phyloP scores from a whole-genome alignment of 768 basidiomycete genomes.

The Boletus tomentosulus region DNA sequence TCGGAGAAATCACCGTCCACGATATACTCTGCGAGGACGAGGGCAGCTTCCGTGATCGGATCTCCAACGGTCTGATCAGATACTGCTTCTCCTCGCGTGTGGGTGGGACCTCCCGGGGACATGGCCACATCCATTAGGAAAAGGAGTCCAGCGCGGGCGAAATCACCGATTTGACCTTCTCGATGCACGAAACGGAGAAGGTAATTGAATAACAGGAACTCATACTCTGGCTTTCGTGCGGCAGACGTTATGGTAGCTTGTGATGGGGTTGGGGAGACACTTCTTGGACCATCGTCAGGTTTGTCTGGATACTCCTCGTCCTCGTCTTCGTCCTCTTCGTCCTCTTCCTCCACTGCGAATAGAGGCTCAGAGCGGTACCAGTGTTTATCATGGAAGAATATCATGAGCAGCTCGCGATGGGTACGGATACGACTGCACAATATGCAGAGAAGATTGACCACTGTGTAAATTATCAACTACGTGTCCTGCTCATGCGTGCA shows the following conservation, averaged over 20 bases:
- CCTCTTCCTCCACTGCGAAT: conserved; percentile 72
- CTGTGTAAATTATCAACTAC: conserved; percentile 36
- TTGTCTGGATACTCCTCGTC: conserved; percentile 14
- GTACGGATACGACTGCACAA: conserved; percentile 90
- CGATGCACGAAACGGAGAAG: conserved; percentile 92
- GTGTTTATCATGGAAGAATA: conserved; percentile 95
- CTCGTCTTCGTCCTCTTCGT: conserved; percentile 54
- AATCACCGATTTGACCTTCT: conserved; percentile 91
- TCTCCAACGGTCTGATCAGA: conserved; percentile 37
- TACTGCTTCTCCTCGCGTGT: conserved; percentile 35
- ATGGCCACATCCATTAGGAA: conserved; percentile 96
- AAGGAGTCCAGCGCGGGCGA: conserved; percentile 86
- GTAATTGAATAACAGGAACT: conserved; percentile 94
- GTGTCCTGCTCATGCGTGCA: not conserved
- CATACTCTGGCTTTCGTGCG: conserved; percentile 78
- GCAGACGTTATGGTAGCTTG: conserved; percentile 53
- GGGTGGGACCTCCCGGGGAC: conserved; percentile 61
- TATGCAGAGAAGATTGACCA: conserved; percentile 89
- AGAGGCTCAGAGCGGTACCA: conserved; percentile 77
- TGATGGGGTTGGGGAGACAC: conserved; percentile 59
- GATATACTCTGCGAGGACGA: conserved; percentile 89
- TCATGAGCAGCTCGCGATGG: conserved; percentile 86
- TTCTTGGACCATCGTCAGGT: conserved; percentile 11
- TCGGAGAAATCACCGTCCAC: conserved; percentile 98
- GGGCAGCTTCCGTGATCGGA: conserved; percentile 77